Evolutionary conservation across 2,329 filamentous ascomycete genomes (phyloP).

Genomic region (Penicillium decumbens): DNA sequence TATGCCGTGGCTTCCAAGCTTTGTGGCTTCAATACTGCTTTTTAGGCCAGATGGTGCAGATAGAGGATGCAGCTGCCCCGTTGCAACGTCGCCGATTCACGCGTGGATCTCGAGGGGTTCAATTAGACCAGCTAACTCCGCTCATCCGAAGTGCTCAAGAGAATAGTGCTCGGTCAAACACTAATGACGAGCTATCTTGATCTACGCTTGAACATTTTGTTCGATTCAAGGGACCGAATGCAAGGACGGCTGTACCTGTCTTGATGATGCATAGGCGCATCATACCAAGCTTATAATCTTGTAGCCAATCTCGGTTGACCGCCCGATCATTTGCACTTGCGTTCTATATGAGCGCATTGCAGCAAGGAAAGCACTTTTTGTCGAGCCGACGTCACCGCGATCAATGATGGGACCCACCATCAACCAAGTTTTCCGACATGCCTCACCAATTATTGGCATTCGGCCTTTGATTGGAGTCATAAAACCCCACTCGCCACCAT

Average conservation of each 20-base stretch:
- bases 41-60: too few relatives aligned
- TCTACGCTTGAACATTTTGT: too few relatives aligned
- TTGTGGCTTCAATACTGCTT: too few relatives aligned
- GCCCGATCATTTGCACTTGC: not conserved
- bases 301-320: not conserved
- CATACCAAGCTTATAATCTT: not conserved
- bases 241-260: not conserved
- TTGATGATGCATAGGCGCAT: not conserved
- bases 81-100: too few relatives aligned
- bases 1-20: too few relatives aligned
- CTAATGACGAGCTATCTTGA: too few relatives aligned
- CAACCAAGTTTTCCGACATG: constrained; percentile 1
- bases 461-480: not conserved
- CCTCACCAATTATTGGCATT: constrained; percentile 6
- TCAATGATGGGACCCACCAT: not conserved
- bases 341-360: not conserved
- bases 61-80: too few relatives aligned
- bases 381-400: not conserved
- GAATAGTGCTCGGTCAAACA: too few relatives aligned
- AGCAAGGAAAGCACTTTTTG: not conserved
- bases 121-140: too few relatives aligned
- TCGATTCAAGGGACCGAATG: too few relatives aligned
- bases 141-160: too few relatives aligned
- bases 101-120: too few relatives aligned
- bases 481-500: not conserved